These are phyloP conservation scores for Trypanosoma grayi DNA, from an alignment of 208 protist species.

Conservation along the genomic window DNA sequence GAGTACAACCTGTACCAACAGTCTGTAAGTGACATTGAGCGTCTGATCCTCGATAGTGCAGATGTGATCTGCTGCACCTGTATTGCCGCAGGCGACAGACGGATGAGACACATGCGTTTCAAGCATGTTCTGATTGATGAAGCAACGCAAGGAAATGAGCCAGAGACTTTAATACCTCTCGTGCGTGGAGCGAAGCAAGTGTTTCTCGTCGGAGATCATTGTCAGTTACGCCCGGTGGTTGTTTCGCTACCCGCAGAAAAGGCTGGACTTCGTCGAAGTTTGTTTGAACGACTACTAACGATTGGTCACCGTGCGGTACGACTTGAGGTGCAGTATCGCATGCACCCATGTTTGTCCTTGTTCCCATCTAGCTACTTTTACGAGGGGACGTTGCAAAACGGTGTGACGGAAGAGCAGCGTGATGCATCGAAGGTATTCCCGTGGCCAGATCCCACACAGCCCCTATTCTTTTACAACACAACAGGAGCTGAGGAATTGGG, in stretches of 20 bases:
- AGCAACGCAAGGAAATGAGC: constrained; percentile 94
- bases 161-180: constrained; percentile 96
- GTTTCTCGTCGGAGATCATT: constrained; percentile 95
- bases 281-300: constrained; percentile 96
- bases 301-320: constrained; percentile 88
- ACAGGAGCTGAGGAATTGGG: constrained; percentile 91
- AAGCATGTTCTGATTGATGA: constrained; percentile 97
- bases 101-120: constrained; percentile 86
- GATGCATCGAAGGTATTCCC: constrained; percentile 69
- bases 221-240: constrained; percentile 96
- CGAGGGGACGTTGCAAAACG: constrained; percentile 97
- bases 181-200: constrained; percentile 93
- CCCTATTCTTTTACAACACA: constrained; percentile 95
- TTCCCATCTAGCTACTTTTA: constrained; percentile 98
- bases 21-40: constrained; percentile 52
- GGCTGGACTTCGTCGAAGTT: constrained; percentile 88
- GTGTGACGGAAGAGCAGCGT: constrained; percentile 83
- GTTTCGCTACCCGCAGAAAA: constrained; percentile 92
- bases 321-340: constrained; percentile 98
- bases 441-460: constrained; percentile 85
- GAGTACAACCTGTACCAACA: constrained; percentile 75
- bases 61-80: constrained; percentile 98
- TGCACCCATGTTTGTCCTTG: constrained; percentile 96
- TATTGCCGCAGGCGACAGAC: constrained; percentile 89
- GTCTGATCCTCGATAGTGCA: constrained; percentile 69